Base-by-base conservation (phyloP, 2,329 filamentous ascomycete genomes). In the Neopestalotiopsis clavispora region DNA sequence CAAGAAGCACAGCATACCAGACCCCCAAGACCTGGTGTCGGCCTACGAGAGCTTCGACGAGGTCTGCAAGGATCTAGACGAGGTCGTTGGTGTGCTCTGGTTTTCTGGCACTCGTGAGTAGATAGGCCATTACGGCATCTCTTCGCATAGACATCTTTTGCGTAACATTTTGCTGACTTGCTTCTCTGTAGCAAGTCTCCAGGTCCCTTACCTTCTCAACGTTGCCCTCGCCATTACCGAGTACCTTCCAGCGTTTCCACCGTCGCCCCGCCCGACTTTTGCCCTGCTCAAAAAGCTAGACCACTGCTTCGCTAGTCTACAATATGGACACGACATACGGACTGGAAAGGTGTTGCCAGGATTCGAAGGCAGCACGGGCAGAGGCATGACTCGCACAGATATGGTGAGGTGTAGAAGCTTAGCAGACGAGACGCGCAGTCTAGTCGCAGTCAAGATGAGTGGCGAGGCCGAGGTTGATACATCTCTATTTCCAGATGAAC, bases 331-430 rank as follows among this genome's bases (percentile, higher is more conserved):
- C 68, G 90, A 97, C 75, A 80, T 90, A 3, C 87, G 90, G 14
- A 91, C 91, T 0, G 86, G 87, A 0, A 88, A 91, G 52, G 75
- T 83, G 0, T 82, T 97, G 1, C 90, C 93, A 0, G 94, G 94
- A 0, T 94, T 95, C 71, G 88, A 90, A 71, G 85, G 83, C 6
- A 87, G 87, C 0, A 82, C 85, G 4, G 80, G 84, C 0, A 89
- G 90, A 0, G 91, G 93, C 0, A 91, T 93, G 84, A 94, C 90
- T 1, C 84, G 81, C 20, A 95, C 93, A 0, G 94, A 98, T 78
- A 97, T 96, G 85, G 94, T 98, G 7, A 88, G 95, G 56, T 92
- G 95, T 72, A 92, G 93, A 76, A 93, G 93, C 75, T 83, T 97
- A 38, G 92, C 94, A 0, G 93, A 97, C 76, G 88, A 91, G 72